A percentile compares a stretch with the other conserved stretches of the same genome.
Evolutionary conservation across 805 yeast genomes (phyloP).

Genomic region (Kodamaea sagamina): DNA sequence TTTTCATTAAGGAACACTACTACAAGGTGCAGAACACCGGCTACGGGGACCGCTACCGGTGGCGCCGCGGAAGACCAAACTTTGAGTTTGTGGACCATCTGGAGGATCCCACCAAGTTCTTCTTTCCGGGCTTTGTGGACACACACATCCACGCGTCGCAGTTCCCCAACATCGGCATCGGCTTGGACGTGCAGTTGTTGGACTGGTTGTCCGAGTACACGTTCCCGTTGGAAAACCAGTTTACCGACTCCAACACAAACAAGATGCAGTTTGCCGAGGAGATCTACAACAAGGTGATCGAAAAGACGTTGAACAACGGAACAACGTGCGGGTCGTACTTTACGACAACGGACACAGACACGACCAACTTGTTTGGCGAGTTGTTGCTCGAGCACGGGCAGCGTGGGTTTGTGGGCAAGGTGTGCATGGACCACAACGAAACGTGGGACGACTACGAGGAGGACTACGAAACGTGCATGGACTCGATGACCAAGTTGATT

Average conservation of each 20-base stretch:
- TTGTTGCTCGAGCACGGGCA: constrained; percentile 69
- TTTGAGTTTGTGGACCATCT: constrained; percentile 31
- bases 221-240: constrained; percentile 80
- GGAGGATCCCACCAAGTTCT: constrained; percentile 50
- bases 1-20: constrained; percentile 19
- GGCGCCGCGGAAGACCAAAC: constrained; percentile 5
- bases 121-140: constrained; percentile 55
- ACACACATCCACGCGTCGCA: constrained; percentile 50
- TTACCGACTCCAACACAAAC: constrained; percentile 31
- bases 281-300: constrained; percentile 69
- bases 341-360: constrained; percentile 79
- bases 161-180: constrained; percentile 55
- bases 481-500: constrained; percentile 57
- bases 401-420: constrained; percentile 88
- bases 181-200: constrained; percentile 78
- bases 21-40: not conserved
- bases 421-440: constrained; percentile 87
- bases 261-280: constrained; percentile 54
- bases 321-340: constrained; percentile 92
- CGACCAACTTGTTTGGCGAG: constrained; percentile 77
- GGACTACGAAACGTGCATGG: constrained; percentile 52
- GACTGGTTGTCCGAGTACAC: constrained; percentile 91
- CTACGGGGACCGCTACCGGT: not conserved
- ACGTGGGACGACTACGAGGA: constrained; percentile 68
- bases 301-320: constrained; percentile 71